phyloP scores from a whole-genome alignment of 495 filamentous ascomycete genomes.

The Schizothecium vesticola region DNA sequence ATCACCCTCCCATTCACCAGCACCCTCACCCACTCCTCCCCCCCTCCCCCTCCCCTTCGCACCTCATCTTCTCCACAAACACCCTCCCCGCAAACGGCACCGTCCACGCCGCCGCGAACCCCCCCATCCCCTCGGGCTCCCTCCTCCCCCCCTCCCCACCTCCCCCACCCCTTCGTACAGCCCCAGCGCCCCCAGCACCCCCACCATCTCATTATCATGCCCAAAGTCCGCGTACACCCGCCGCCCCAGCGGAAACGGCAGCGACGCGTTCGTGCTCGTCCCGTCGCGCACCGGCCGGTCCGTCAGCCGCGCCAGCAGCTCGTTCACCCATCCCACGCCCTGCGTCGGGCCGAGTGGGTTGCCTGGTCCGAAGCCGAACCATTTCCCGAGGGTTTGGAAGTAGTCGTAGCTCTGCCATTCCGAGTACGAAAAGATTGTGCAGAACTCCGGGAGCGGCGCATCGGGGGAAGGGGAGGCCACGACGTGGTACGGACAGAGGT shows the following conservation, averaged over 20 bases:
- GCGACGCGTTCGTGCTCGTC: conserved; percentile 66
- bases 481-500: conserved; percentile 77
- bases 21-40: conserved; percentile 62
- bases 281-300: conserved; percentile 57
- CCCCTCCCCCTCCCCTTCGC: conserved; percentile 31
- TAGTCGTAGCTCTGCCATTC: conserved; percentile 78
- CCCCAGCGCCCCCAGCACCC: conserved; percentile 66
- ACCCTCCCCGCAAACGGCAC: conserved; percentile 74
- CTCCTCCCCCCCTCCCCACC: conserved; percentile 38
- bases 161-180: conserved; percentile 58
- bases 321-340: conserved; percentile 79
- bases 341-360: conserved; percentile 73
- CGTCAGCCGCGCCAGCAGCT: conserved; percentile 76
- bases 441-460: conserved; percentile 56
- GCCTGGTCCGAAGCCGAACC: conserved; percentile 71
- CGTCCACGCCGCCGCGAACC: conserved; percentile 66
- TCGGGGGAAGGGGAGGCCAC: conserved; percentile 40
- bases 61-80: conserved; percentile 82
- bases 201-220: conserved; percentile 79
- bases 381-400: conserved; percentile 68
- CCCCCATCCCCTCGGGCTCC: conserved; percentile 38
- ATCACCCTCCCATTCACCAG: conserved; percentile 79
- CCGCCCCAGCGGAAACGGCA: conserved; percentile 67
- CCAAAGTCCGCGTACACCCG: conserved; percentile 77
- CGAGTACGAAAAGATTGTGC: conserved; percentile 57